phyloP scores from a whole-genome alignment of 1,284 basidiomycete species.

The Anthracocystis walkeri region DNA sequence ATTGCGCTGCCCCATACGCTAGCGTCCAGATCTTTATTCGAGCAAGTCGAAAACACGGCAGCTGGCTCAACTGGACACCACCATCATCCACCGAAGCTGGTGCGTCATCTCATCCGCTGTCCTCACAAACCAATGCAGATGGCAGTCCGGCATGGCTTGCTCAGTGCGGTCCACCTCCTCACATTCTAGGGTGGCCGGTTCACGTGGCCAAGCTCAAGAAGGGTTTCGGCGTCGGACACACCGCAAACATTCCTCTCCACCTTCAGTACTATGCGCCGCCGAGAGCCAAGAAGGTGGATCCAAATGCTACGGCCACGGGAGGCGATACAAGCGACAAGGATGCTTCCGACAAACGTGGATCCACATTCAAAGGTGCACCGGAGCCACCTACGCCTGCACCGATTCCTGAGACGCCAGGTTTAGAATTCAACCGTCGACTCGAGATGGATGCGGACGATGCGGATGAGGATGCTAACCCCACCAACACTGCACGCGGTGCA shows the following conservation, averaged over 20 bases:
- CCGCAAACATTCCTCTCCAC: constrained; percentile 41
- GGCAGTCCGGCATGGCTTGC: constrained; percentile 28
- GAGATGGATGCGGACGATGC: constrained; percentile 34
- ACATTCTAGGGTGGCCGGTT: constrained; percentile 63
- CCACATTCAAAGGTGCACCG: constrained; percentile 7
- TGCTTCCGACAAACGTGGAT: constrained; percentile 9
- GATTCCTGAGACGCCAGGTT: constrained; percentile 46
- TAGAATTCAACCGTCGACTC: constrained; percentile 39
- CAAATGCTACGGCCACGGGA: not conserved
- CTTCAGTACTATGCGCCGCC: constrained; percentile 59
- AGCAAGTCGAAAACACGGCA: constrained; percentile 63
- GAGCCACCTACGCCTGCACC: constrained; percentile 35
- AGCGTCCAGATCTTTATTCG: constrained; percentile 63
- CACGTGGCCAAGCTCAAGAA: constrained; percentile 52
- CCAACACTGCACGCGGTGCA: constrained; percentile 1
- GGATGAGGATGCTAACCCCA: constrained; percentile 23
- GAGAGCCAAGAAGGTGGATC: constrained; percentile 21
- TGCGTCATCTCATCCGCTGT: constrained; percentile 17
- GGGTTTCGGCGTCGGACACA: constrained; percentile 50
- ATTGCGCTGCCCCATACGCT: constrained; percentile 60
- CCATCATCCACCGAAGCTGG: not conserved
- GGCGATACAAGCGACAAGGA: constrained; percentile 21
- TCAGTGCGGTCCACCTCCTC: constrained; percentile 55
- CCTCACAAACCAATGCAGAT: constrained; percentile 8
- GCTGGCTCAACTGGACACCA: constrained; percentile 51